Evolutionary conservation across 768 basidiomycete species (phyloP), one percentile per base, ranked within the genome.

Genomic region (Termitomyces sp.): DNA sequence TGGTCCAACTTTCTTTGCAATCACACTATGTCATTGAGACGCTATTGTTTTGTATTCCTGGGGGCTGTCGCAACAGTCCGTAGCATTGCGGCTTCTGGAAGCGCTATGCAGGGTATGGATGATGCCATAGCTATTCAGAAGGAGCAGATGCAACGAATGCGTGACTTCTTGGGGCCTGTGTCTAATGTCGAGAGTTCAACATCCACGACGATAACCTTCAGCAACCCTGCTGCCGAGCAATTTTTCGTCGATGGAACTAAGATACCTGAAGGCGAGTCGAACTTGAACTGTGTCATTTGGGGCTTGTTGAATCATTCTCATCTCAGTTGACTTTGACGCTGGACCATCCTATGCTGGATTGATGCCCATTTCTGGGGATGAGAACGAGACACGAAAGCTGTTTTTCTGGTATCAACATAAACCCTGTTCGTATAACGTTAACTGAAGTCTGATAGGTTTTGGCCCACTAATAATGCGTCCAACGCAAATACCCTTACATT

Each of bases 321-420:
- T 36, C 66, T 69, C 71, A 67, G 86, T 89, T 15, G 75, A 85
- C 60, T 89, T 86, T 63, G 86, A 89, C 63, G 79, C 87, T 57
- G 87, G 88, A 15, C 85, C 86, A 11, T 87, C 85, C 40, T 88
- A 86, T 85, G 73, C 86, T 8, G 88, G 88, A 9, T 70, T 89
- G 42, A 71, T 89, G 66, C 88, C 88, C 2, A 88, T 89, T 59
- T 87, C 86, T 51, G 71, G 71, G 46, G 75, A 78, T 8, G 64
- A 80, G 8, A 73, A 84, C 42, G 88, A 89, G 69, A 86, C 86
- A 0, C 79, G 87, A 43, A 82, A 89, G 71, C 79, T 87, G 25
- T 75, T 77, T 67, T 79, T 79, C 68, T 79, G 78, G 77, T 74
- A 62, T 62, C 38, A 49, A 12, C 17, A 4, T 29, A 25, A 42